Conservation (phyloP, 345 rosid genomes). For the Erodium maritimum region DNA sequence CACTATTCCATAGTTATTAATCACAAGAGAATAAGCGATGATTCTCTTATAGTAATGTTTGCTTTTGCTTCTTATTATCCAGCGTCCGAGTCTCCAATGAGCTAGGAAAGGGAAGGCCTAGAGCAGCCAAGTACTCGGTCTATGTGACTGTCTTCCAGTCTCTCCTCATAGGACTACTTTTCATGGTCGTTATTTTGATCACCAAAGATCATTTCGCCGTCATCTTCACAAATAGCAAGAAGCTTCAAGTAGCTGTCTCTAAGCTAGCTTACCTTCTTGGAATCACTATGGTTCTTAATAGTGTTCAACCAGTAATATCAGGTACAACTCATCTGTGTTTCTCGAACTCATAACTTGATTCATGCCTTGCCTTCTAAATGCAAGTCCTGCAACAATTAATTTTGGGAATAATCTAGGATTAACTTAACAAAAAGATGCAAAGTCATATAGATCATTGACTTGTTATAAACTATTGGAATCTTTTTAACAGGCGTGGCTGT, state of each 20-base stretch:
- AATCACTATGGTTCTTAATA: conserved; percentile 75
- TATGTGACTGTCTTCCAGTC: conserved; percentile 42
- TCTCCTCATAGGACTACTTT: conserved; percentile 45
- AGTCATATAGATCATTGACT: too few relatives aligned
- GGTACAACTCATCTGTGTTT: conserved; percentile 19
- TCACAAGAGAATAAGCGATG: too few relatives aligned
- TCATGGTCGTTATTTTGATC: conserved; percentile 42
- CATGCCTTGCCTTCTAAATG: too few relatives aligned
- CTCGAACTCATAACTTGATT: too few relatives aligned
- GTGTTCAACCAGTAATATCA: conserved; percentile 77
- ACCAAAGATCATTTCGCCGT: conserved; percentile 42
- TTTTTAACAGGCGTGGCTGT: conserved; percentile 63
- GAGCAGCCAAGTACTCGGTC: conserved; percentile 71
- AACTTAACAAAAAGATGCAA: too few relatives aligned
- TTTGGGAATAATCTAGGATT: too few relatives aligned
- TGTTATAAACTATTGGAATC: too few relatives aligned
- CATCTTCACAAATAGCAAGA: conserved; percentile 51
- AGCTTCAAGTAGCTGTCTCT: conserved; percentile 36
- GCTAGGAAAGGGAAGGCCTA: conserved; percentile 57
- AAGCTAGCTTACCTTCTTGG: conserved; percentile 59
- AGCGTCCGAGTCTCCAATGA: conserved; percentile 79
- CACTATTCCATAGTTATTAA: not conserved
- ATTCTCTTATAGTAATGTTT: not conserved
- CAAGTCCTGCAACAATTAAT: too few relatives aligned
- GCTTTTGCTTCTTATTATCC: not conserved